A percentile compares a stretch with the other conserved stretches of the same genome.
Evolutionary conservation across 108 stramenopile genomes (phyloP).

Genomic region (Nitzschia sp.): DNA sequence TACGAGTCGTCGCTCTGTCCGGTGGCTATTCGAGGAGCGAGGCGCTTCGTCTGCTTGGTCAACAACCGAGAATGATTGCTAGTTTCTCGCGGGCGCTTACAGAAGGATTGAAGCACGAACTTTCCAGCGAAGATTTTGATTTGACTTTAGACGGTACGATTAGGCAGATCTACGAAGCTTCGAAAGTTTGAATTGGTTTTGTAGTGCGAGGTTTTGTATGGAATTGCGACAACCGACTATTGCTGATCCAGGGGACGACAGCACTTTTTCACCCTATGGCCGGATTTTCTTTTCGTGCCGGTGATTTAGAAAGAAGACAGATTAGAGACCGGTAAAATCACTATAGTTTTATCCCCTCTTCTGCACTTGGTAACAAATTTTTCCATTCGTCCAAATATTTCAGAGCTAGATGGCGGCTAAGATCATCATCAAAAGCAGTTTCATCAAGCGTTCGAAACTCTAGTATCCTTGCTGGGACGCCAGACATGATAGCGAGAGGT

Average conservation of each 20-base stretch:
- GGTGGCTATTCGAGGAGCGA: constrained; percentile 76
- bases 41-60: constrained; percentile 51
- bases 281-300: no score
- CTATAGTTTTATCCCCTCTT: no score
- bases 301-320: no score
- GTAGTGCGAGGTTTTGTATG: no score
- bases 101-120: constrained; percentile 59
- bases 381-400: constrained; percentile 51
- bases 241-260: no score
- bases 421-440: constrained; percentile 36
- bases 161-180: constrained; percentile 57
- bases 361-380: not conserved
- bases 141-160: constrained; percentile 55
- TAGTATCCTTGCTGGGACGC: constrained; percentile 71
- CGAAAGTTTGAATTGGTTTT: no score
- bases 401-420: constrained; percentile 35
- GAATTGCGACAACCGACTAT: no score
- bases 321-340: no score
- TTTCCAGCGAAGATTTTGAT: constrained; percentile 67
- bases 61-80: constrained; percentile 74
- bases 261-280: no score
- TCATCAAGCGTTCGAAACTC: constrained; percentile 39
- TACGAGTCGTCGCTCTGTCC: constrained; percentile 74
- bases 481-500: constrained; percentile 56
- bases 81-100: constrained; percentile 80